Base-by-base conservation (phyloP, 2,329 filamentous ascomycete species). In the Cordyceps cicadae region DNA sequence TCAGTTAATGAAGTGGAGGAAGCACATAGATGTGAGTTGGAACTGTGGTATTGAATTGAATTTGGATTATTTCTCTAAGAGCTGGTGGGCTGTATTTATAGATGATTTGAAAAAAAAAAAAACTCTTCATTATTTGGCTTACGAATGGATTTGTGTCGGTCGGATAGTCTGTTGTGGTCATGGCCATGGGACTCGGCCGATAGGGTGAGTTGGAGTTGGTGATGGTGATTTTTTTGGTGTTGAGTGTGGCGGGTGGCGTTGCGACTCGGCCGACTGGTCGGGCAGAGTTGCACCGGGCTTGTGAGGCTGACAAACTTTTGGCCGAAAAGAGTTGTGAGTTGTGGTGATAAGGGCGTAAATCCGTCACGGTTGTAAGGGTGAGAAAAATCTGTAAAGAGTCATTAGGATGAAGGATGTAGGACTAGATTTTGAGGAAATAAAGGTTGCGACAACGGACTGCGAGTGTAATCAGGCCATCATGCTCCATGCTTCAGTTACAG, bases 151-250 rank as follows among this genome's bases (percentile, higher is more conserved):
- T n/a, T 6, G 19, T 46, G 34, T n/a, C 19, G 54, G 26, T 60
- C 57, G 57, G 57, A 48, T 21, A 24, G 50, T 60, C 17, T 60
- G 46, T 19, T 54, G 57, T 9, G 57, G 8, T 34, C n/a, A 45
- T n/a, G 45, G 19, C 43, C 46, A 19, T 24, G 8, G 29, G 24
- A 60, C 57, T 60, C 57, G 57, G 57, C 57, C 57, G 57, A 48
- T 59, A 53, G 6, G 34, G 12, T 8, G 1, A 21, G 29, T 29
- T 29, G 29, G 12, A 26, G 21, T 6, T 57, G 32, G 17, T 12
- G 54, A 57, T 50, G 54, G n/a, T n/a, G 1, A 2, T 1, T 21
- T 21, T 57, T 50, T 57, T 57, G 54, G 54, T 57, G 54, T 50
- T 39, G 32, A 39, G 17, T 17, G 11, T 8, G 17, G 15, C 41